Conservation (phyloP, 371 early-diverging fungal species). For the Aphelidium insulamus region DNA sequence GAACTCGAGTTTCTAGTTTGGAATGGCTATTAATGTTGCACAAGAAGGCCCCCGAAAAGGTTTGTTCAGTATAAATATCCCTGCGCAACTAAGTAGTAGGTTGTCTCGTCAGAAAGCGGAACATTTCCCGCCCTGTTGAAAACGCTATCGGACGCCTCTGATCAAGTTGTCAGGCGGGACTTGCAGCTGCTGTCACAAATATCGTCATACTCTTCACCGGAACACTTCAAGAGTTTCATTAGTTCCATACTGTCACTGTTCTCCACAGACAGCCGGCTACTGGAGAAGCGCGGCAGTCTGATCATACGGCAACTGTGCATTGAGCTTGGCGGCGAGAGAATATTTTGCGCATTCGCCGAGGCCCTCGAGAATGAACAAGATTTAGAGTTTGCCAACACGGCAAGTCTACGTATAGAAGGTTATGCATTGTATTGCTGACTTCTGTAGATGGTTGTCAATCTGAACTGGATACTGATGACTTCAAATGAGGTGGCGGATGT, state of each 20-base stretch:
- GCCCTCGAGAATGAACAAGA: slow-evolving; percentile 53
- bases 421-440: not conserved
- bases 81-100: slow-evolving; percentile 13
- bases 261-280: slow-evolving; percentile 52
- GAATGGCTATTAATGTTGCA: slow-evolving; percentile 85
- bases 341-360: slow-evolving; percentile 57
- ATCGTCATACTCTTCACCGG: slow-evolving; percentile 48
- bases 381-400: not conserved
- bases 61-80: slow-evolving; percentile 3
- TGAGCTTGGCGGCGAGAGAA: slow-evolving; percentile 57
- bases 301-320: slow-evolving; percentile 74
- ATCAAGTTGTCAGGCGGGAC: slow-evolving; percentile 59
- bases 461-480: slow-evolving; percentile 74
- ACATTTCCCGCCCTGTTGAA: slow-evolving; percentile 57
- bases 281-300: slow-evolving; percentile 61
- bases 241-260: slow-evolving; percentile 53
- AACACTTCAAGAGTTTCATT: slow-evolving; percentile 55
- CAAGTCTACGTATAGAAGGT: not conserved
- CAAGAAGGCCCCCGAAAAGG: slow-evolving; percentile 53
- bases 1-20: slow-evolving; percentile 59
- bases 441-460: slow-evolving; percentile 57
- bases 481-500: slow-evolving; percentile 65
- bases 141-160: slow-evolving; percentile 66
- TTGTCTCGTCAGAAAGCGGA: slow-evolving; percentile 43
- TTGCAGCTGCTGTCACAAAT: slow-evolving; percentile 80